Evolutionary conservation across 2,329 filamentous ascomycete species (phyloP).

Genomic region (Bipolaris cookei): DNA sequence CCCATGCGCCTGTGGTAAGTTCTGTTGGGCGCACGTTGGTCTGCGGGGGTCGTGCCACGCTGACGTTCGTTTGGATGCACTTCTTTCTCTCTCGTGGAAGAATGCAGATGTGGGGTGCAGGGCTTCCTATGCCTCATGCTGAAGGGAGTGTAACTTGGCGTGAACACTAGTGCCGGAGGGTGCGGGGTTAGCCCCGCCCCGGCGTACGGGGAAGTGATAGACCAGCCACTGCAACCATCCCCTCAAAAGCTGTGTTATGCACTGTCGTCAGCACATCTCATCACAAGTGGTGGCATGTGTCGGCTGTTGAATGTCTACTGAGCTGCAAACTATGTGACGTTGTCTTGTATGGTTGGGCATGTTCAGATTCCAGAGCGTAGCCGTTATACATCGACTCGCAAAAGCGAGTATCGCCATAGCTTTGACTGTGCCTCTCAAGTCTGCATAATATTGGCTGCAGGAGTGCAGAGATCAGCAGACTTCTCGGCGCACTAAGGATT

Average conservation of each 20-base stretch:
- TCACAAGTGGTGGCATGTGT: not conserved
- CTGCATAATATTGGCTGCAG: conserved; percentile 2
- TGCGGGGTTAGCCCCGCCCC: conserved; percentile 30
- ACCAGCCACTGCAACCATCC: conserved; percentile 8
- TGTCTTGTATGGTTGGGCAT: not conserved
- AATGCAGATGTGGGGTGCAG: conserved; percentile 46
- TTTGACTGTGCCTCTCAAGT: not conserved
- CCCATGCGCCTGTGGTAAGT: conserved; percentile 16
- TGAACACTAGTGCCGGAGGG: conserved; percentile 26
- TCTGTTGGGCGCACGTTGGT: conserved; percentile 15
- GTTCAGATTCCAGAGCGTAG: not conserved
- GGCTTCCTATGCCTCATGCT: conserved; percentile 19
- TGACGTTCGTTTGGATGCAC: conserved; percentile 22
- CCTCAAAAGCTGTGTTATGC: not conserved
- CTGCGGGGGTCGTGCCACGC: conserved; percentile 29
- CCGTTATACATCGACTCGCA: not conserved
- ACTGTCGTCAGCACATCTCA: not conserved
- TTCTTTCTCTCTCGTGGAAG: conserved; percentile 26
- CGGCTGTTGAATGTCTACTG: not conserved
- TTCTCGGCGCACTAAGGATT: not conserved
- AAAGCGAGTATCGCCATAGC: not conserved
- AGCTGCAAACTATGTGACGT: not conserved
- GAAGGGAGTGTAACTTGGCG: conserved; percentile 31
- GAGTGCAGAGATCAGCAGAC: not conserved
- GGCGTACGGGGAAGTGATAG: conserved; percentile 8